A percentile compares a stretch with the other conserved stretches of the same genome.
Conservation (phyloP, 2,329 filamentous ascomycete genomes). For the Didymellaceae sp. region DNA sequence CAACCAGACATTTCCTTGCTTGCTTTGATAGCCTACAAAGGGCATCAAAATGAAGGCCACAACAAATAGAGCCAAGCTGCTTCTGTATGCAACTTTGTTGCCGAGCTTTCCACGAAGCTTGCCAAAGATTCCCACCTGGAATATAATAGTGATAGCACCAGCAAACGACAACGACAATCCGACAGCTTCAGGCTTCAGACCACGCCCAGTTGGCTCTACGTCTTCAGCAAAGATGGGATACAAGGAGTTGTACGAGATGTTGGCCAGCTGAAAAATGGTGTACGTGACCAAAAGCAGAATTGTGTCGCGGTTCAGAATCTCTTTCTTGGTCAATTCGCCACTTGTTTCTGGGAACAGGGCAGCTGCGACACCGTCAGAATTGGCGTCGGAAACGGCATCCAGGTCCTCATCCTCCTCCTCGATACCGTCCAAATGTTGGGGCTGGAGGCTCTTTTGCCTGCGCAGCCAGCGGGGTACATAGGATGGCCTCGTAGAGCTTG, state of each 20-base stretch:
- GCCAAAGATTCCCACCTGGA: conserved; percentile 87
- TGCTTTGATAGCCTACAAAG: conserved; percentile 78
- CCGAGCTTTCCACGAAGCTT: conserved; percentile 78
- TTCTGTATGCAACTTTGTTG: conserved; percentile 83
- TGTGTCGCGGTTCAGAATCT: conserved; percentile 80
- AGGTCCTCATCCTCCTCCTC: conserved; percentile 51
- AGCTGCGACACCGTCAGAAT: conserved; percentile 47
- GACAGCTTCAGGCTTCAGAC: conserved; percentile 78
- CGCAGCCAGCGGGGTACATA: conserved; percentile 58
- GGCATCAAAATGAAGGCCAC: conserved; percentile 87
- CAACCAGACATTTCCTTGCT: conserved; percentile 69
- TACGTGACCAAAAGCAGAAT: conserved; percentile 83
- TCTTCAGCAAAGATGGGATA: conserved; percentile 92
- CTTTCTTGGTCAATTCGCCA: conserved; percentile 57
- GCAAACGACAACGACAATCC: conserved; percentile 85
- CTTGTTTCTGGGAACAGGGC: conserved; percentile 53
- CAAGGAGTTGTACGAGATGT: conserved; percentile 93
- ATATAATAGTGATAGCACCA: conserved; percentile 83
- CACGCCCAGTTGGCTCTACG: conserved; percentile 75
- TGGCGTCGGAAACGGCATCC: conserved; percentile 50
- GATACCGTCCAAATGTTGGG: conserved; percentile 45
- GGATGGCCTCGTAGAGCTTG: conserved; percentile 63
- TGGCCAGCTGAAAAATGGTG: conserved; percentile 90
- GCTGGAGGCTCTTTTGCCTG: conserved; percentile 34
- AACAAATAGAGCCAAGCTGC: conserved; percentile 79